A percentile compares a stretch with the other conserved stretches of the same genome.
These are phyloP conservation scores for Ophiostoma montium DNA, from an alignment of 2,329 filamentous ascomycete species.

Conservation along the genomic window DNA sequence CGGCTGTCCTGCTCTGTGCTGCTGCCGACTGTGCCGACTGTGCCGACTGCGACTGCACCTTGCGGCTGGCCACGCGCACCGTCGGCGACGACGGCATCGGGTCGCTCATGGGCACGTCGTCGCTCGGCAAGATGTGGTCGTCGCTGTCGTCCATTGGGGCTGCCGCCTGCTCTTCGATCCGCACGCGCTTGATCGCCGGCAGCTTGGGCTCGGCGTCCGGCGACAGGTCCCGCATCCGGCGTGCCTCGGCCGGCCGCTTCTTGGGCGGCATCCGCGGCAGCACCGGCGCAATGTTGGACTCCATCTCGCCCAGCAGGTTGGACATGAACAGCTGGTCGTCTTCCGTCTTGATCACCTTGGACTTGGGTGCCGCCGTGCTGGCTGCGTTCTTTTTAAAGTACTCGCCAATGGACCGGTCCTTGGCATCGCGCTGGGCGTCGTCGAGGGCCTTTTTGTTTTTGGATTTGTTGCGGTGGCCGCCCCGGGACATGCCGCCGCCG, in stretches of 20 bases:
- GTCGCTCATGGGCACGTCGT: constrained; percentile 67
- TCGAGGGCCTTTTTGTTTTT: constrained; percentile 77
- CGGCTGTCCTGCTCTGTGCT: not conserved
- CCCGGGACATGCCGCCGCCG: constrained; percentile 46
- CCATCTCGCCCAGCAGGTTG: constrained; percentile 74
- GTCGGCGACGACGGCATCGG: constrained; percentile 74
- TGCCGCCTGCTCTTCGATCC: constrained; percentile 34
- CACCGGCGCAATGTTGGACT: constrained; percentile 50
- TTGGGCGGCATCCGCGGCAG: constrained; percentile 45
- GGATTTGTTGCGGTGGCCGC: constrained; percentile 22
- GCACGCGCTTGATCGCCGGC: constrained; percentile 37
- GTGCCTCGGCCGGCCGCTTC: constrained; percentile 60
- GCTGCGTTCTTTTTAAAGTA: constrained; percentile 74
- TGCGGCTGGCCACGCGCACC: constrained; percentile 62
- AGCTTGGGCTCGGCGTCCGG: constrained; percentile 45
- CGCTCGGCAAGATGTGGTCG: constrained; percentile 13
- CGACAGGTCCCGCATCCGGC: constrained; percentile 59
- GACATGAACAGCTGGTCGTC: constrained; percentile 83
- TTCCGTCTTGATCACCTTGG: constrained; percentile 73
- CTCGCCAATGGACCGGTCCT: constrained; percentile 83
- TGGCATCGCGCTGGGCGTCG: constrained; percentile 68
- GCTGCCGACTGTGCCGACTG: no score
- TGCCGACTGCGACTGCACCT: constrained; percentile 30
- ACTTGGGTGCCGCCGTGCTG: constrained; percentile 49
- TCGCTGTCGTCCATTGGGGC: constrained; percentile 49